Conservation (phyloP, 2,329 filamentous ascomycete species). For the Trichoderma hamatum region DNA sequence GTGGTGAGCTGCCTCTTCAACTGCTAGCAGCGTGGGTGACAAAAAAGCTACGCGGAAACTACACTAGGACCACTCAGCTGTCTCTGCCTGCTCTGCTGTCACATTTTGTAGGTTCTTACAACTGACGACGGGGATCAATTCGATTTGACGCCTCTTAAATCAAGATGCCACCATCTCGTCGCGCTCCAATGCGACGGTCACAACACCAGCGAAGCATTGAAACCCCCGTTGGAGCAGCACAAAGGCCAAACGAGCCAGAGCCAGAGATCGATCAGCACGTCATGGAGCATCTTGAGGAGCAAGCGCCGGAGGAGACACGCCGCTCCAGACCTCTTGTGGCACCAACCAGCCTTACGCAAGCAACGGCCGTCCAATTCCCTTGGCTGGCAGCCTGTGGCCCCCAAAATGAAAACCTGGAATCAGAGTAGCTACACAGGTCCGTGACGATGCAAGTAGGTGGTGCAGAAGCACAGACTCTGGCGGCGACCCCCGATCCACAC, state of each 20-base stretch:
- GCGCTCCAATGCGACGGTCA: conserved; percentile 1
- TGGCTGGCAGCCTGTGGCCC: background rate
- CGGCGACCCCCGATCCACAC: conserved; percentile 24
- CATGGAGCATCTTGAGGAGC: conserved; percentile 7
- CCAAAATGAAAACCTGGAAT: conserved; percentile 9
- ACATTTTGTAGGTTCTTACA: background rate
- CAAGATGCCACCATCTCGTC: background rate
- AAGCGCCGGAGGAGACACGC: background rate
- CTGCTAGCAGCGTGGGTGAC: background rate
- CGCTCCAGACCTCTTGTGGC: conserved; percentile 1
- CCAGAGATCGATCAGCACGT: conserved; percentile 8
- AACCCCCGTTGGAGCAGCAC: conserved; percentile 5
- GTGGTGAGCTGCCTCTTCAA: background rate
- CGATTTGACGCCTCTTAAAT: background rate
- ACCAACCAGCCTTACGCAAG: conserved; percentile 8
- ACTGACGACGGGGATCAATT: background rate
- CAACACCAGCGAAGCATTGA: background rate
- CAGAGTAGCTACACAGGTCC: background rate
- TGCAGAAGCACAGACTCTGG: conserved; percentile 6
- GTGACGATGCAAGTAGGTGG: background rate
- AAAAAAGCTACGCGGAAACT: background rate
- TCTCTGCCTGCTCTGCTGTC: background rate
- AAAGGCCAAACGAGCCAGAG: background rate
- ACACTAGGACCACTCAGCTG: background rate
- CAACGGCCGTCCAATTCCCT: background rate